Evolutionary conservation across 73 alveolate genomes (phyloP).

Genomic region (Paraurostyla sp.): DNA sequence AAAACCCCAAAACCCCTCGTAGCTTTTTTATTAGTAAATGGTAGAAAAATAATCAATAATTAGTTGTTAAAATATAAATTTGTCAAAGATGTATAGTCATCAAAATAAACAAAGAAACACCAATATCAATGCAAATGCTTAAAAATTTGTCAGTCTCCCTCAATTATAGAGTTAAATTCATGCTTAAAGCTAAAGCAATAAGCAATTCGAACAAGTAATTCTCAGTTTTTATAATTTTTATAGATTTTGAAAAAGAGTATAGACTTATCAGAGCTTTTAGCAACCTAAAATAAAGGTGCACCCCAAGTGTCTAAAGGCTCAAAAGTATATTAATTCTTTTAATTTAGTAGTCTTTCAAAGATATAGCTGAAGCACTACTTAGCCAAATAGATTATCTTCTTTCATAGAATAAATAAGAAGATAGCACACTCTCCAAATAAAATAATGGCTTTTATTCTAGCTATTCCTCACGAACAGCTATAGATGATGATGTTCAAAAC

Average conservation of each 20-base stretch:
- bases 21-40: no score
- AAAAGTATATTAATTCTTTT: neutral
- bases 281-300: neutral
- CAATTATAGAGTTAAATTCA: neutral
- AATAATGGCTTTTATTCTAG: no score
- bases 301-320: neutral
- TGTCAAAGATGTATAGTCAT: conserved; percentile 30
- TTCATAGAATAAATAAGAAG: no score
- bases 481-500: no score
- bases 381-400: no score
- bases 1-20: no score
- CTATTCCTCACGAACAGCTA: no score
- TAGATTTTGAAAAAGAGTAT: neutral
- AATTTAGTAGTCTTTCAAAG: neutral
- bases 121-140: neutral
- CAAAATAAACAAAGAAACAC: no score
- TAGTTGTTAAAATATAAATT: neutral
- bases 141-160: neutral
- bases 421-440: no score
- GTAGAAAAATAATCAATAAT: no score
- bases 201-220: neutral
- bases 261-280: neutral
- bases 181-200: neutral
- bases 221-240: neutral
- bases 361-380: neutral